Conservation (phyloP, 305 asterid species). For the Fraxinus nigra region DNA sequence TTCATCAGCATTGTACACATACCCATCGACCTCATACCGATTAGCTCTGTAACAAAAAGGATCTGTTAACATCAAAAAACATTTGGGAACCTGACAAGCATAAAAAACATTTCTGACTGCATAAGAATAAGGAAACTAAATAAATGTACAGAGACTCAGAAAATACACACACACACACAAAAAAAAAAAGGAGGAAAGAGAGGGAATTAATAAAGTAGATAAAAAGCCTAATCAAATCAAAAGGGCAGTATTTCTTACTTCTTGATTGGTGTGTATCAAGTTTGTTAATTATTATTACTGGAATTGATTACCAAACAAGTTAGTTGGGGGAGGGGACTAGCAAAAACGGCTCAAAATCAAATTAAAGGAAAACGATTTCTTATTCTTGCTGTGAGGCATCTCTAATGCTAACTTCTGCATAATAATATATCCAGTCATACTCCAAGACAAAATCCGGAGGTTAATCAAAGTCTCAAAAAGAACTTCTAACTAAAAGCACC, state of each 20-base stretch:
- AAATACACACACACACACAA: neutral
- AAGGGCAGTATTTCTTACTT: neutral
- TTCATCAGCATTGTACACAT: constrained; percentile 80
- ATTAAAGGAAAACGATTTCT: neutral
- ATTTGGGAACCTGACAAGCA: neutral
- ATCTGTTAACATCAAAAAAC: constrained; percentile 19
- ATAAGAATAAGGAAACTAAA: neutral
- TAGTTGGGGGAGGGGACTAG: neutral
- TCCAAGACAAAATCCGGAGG: neutral
- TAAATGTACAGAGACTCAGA: neutral
- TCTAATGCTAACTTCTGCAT: constrained; percentile 7
- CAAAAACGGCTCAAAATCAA: neutral
- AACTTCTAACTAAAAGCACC: constrained; percentile 6
- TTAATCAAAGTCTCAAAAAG: neutral
- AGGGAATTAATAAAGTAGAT: neutral
- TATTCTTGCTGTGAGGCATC: neutral
- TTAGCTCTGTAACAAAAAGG: constrained; percentile 63
- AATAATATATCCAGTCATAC: neutral
- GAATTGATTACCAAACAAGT: neutral
- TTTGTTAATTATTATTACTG: neutral
- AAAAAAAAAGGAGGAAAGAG: neutral
- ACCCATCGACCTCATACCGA: constrained; percentile 97
- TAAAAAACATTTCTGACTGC: neutral
- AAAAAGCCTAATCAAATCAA: neutral
- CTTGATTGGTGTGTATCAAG: neutral